Conservation (phyloP, 768 basidiomycete species). For the Hortiboletus campestris region DNA sequence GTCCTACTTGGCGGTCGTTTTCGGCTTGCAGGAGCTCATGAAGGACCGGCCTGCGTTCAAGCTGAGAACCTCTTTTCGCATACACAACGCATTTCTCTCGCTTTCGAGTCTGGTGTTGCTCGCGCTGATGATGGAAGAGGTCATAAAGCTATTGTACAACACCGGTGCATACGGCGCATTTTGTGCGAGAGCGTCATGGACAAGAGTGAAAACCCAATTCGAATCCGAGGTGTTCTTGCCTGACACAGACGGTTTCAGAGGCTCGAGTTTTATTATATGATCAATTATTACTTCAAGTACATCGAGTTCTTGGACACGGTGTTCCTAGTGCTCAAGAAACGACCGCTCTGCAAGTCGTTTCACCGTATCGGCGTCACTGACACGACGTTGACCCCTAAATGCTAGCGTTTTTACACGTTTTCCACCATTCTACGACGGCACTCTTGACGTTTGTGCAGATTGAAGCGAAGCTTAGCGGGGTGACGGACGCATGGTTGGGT, state of each 20-base stretch:
- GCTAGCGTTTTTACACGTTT: slow-evolving; percentile 92
- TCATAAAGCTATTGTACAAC: slow-evolving; percentile 67
- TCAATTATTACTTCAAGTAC: slow-evolving; percentile 98
- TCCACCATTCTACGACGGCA: slow-evolving; percentile 95
- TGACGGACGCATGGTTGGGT: slow-evolving; percentile 26
- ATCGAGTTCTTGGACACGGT: slow-evolving; percentile 92
- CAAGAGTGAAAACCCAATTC: slow-evolving; percentile 55
- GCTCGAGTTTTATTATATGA: slow-evolving; percentile 92
- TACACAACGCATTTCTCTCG: slow-evolving; percentile 85
- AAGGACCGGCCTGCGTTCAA: slow-evolving; percentile 65
- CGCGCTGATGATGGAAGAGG: slow-evolving; percentile 80
- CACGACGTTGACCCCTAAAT: not conserved
- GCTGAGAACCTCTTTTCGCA: slow-evolving; percentile 75
- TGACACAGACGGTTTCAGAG: slow-evolving; percentile 43
- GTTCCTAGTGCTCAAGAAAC: slow-evolving; percentile 96
- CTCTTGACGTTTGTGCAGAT: slow-evolving; percentile 90
- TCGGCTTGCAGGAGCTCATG: slow-evolving; percentile 80
- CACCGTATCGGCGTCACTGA: not conserved
- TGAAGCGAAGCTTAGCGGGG: slow-evolving; percentile 84
- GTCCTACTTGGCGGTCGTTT: slow-evolving; percentile 81
- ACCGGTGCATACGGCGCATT: slow-evolving; percentile 73
- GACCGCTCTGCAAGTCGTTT: slow-evolving; percentile 72
- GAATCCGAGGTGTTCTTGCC: not conserved
- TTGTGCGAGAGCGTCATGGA: slow-evolving; percentile 76
- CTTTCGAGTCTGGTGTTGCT: slow-evolving; percentile 77